These are phyloP conservation scores for Cladophialophora chaetospira DNA, from an alignment of 2,329 filamentous ascomycete genomes.

Conservation along the genomic window DNA sequence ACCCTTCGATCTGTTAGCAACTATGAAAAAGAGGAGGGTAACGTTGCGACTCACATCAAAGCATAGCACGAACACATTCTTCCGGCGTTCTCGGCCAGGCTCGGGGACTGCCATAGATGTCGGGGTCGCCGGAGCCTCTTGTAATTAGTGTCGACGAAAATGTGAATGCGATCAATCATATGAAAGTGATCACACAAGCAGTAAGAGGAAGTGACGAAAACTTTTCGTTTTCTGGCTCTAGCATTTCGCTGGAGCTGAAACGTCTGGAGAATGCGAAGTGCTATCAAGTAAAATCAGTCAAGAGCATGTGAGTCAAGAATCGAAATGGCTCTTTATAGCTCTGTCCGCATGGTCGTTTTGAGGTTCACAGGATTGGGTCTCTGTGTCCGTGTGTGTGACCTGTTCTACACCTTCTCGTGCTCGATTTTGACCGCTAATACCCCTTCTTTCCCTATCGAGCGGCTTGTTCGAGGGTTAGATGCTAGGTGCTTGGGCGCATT, in stretches of 20 bases:
- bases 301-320: too few species aligned
- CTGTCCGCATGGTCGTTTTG: not conserved
- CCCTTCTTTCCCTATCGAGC: not conserved
- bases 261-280: too few species aligned
- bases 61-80: conserved; percentile 27
- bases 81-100: conserved; percentile 13
- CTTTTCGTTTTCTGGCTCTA: too few species aligned
- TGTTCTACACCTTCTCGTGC: not conserved
- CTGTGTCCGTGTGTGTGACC: not conserved
- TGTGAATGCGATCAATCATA: too few species aligned
- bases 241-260: too few species aligned
- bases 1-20: conserved; percentile 42
- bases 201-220: too few species aligned
- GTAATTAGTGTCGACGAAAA: too few species aligned
- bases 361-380: not conserved
- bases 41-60: conserved; percentile 24
- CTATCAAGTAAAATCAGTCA: too few species aligned
- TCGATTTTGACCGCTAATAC: not conserved
- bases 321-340: not conserved
- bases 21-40: conserved; percentile 4
- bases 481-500: not conserved
- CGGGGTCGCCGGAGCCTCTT: too few species aligned
- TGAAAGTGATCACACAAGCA: too few species aligned
- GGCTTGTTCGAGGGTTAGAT: not conserved
- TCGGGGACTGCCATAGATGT: conserved; percentile 19